Percentiles rank a stretch among this genome's conserved stretches.
Evolutionary conservation across 768 basidiomycete species (phyloP).

Genomic region (Boletus sp.): DNA sequence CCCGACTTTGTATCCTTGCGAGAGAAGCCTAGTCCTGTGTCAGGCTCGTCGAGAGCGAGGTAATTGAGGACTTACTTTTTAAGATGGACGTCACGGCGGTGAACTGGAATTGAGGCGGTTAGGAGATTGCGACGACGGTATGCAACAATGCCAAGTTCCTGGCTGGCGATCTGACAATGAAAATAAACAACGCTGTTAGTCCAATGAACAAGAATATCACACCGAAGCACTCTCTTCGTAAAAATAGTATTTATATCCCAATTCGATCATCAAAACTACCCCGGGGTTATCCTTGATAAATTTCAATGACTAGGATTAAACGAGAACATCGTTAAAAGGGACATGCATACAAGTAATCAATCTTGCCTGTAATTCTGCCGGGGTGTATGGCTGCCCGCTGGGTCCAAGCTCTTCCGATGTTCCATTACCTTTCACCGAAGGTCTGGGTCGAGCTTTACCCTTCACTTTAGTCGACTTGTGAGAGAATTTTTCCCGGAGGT

Average conservation of each 20-base stretch:
- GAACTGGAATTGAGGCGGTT: constrained; percentile 71
- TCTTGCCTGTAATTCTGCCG: constrained; percentile 67
- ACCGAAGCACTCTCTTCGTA: constrained; percentile 85
- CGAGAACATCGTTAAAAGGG: neutral
- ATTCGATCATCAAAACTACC: constrained; percentile 73
- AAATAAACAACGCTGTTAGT: constrained; percentile 5
- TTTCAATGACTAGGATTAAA: constrained; percentile 33
- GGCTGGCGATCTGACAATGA: constrained; percentile 58
- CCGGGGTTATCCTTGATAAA: constrained; percentile 66
- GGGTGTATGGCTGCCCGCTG: constrained; percentile 70
- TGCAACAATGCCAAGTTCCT: constrained; percentile 76
- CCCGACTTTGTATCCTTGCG: constrained; percentile 80
- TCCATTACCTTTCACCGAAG: constrained; percentile 33
- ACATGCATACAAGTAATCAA: neutral
- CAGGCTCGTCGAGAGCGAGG: neutral
- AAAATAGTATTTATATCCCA: constrained; percentile 83
- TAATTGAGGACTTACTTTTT: constrained; percentile 55
- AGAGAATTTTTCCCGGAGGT: constrained; percentile 49
- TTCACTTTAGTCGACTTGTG: constrained; percentile 35
- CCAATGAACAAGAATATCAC: constrained; percentile 1
- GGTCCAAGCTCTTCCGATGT: constrained; percentile 52
- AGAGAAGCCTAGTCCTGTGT: constrained; percentile 52
- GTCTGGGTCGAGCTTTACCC: constrained; percentile 33
- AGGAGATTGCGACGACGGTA: constrained; percentile 71
- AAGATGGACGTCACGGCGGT: constrained; percentile 66